phyloP scores from a whole-genome alignment of 1,284 basidiomycete species.

The Uromyces viciae-fabae region DNA sequence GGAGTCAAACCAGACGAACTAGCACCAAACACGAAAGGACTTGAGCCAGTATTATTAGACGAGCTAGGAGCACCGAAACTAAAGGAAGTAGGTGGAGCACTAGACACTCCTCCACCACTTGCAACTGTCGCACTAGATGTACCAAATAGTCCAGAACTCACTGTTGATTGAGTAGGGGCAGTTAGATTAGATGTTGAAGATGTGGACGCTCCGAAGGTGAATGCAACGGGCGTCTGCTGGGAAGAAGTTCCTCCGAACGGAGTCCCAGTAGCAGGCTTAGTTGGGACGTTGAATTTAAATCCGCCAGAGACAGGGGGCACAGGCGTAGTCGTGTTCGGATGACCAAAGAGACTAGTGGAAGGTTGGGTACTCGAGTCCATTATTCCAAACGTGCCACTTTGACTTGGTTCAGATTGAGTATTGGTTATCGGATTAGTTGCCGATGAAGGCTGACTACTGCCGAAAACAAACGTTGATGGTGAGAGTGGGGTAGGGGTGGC shows the following conservation, averaged over 20 bases:
- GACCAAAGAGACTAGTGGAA: neutral
- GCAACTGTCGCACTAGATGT: neutral
- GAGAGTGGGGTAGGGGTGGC: neutral
- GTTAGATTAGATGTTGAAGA: neutral
- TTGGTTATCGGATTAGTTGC: neutral
- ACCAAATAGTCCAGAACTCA: neutral
- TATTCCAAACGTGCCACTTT: slow-evolving; percentile 12
- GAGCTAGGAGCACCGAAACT: slow-evolving; percentile 19
- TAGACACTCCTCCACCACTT: neutral
- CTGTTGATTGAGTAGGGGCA: neutral
- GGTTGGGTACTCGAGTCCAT: slow-evolving; percentile 3
- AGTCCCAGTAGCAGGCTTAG: neutral
- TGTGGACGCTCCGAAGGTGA: slow-evolving; percentile 21
- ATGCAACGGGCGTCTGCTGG: neutral
- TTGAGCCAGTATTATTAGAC: neutral
- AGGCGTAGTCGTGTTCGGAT: neutral
- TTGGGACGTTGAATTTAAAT: slow-evolving; percentile 1
- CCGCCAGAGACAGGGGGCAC: neutral
- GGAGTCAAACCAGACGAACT: neutral
- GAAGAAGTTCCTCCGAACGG: slow-evolving; percentile 23
- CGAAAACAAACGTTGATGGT: neutral
- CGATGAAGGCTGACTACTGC: neutral
- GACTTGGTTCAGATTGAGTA: neutral
- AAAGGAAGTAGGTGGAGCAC: neutral
- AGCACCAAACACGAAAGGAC: neutral